Percentiles rank a stretch among this genome's conserved stretches.
phyloP scores from a whole-genome alignment of 192 early-diverging fungal genomes.

The Rhizoclosmatium sp. region DNA sequence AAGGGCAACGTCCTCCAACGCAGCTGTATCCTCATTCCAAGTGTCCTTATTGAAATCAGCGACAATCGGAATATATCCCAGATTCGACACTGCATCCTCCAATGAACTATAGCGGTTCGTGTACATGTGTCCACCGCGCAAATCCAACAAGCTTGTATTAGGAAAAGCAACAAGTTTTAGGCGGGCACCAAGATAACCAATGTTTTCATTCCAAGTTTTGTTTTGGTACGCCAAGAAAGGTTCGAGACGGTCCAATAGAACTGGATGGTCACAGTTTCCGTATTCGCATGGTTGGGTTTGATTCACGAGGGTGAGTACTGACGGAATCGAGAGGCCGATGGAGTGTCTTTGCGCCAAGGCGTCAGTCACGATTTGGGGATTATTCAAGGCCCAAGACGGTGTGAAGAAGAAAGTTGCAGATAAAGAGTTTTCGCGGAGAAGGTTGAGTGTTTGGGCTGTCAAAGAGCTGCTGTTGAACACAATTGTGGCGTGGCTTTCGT shows the following conservation, averaged over 20 bases:
- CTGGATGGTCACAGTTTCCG: conserved; percentile 20
- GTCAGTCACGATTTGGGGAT: not conserved
- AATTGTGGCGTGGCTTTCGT: not conserved
- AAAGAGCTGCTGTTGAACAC: not conserved
- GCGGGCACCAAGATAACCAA: not conserved
- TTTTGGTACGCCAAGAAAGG: not conserved
- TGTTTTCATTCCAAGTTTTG: not conserved
- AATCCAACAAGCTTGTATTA: not conserved
- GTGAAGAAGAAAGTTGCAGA: conserved; percentile 2
- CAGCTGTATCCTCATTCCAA: not conserved
- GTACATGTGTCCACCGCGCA: not conserved
- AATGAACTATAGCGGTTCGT: not conserved
- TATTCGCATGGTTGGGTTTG: not conserved
- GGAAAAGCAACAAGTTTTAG: conserved; percentile 2
- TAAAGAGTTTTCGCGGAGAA: not conserved
- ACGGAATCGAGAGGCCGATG: not conserved
- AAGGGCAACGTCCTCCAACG: not conserved
- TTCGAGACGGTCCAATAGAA: not conserved
- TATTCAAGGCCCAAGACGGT: not conserved
- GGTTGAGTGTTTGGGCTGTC: not conserved
- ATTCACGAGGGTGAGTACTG: not conserved
- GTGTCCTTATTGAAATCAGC: not conserved
- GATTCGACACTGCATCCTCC: not conserved
- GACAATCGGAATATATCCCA: not conserved
- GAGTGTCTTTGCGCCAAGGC: not conserved